Evolutionary conservation across 768 basidiomycete species (phyloP).

Genomic region (Ephemerocybe angulata): DNA sequence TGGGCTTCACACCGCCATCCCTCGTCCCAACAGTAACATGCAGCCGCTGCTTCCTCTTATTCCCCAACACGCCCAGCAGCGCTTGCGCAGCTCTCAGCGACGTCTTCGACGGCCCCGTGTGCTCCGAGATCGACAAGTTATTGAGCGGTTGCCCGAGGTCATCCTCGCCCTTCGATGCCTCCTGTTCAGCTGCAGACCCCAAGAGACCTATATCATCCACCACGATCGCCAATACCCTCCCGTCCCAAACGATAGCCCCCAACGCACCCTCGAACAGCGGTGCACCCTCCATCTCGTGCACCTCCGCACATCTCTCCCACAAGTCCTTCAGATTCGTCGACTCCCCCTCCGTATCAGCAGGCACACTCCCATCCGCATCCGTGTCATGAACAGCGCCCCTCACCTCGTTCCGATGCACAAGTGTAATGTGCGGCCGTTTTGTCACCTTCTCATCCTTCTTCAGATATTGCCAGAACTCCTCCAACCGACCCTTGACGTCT

Average conservation of each 20-base stretch:
- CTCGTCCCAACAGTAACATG: slow-evolving; percentile 89
- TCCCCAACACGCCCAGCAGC: slow-evolving; percentile 47
- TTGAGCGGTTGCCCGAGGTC: background rate
- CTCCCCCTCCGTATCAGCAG: background rate
- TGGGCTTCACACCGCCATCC: slow-evolving; percentile 45
- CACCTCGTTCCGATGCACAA: slow-evolving; percentile 65
- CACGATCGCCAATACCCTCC: slow-evolving; percentile 74
- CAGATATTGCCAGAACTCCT: slow-evolving; percentile 48
- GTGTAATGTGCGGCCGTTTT: slow-evolving; percentile 75
- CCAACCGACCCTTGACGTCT: slow-evolving; percentile 18
- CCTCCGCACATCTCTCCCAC: slow-evolving; percentile 47
- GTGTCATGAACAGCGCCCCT: slow-evolving; percentile 4
- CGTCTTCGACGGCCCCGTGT: background rate
- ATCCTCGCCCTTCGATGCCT: slow-evolving; percentile 22
- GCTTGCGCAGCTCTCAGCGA: slow-evolving; percentile 15
- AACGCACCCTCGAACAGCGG: slow-evolving; percentile 63
- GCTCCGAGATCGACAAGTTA: background rate
- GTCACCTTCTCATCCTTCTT: slow-evolving; percentile 45
- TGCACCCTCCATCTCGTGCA: slow-evolving; percentile 35
- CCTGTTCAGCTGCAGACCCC: slow-evolving; percentile 13
- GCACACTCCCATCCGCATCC: background rate
- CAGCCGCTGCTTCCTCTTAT: slow-evolving; percentile 46
- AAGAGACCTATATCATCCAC: slow-evolving; percentile 54
- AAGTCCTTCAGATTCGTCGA: slow-evolving; percentile 22
- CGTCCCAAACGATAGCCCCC: slow-evolving; percentile 67